These are phyloP conservation scores for Podila epigama DNA, from an alignment of 192 early-diverging fungal genomes.

Conservation along the genomic window DNA sequence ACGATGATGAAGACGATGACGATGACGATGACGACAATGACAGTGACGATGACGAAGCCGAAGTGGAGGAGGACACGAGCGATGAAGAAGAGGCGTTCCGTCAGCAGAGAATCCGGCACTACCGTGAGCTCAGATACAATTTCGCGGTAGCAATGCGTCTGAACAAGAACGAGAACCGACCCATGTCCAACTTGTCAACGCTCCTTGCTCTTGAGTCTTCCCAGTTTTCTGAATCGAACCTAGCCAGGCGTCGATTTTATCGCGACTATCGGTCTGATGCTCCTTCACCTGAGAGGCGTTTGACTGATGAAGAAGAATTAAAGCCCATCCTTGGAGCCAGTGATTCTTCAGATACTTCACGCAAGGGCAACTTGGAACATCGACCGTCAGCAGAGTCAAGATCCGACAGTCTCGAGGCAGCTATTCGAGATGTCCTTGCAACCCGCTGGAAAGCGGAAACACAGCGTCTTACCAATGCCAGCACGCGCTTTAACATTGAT, in stretches of 20 bases:
- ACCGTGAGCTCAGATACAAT: background rate
- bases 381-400: no score
- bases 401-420: no score
- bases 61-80: background rate
- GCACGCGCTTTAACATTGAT: no score
- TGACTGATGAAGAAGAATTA: no score
- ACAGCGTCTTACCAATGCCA: no score
- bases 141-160: background rate
- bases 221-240: background rate
- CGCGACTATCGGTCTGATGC: background rate
- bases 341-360: no score
- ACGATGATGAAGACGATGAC: background rate
- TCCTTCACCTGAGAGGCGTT: no score
- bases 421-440: no score
- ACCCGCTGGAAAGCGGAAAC: no score
- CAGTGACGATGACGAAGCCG: background rate
- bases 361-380: no score
- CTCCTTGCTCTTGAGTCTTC: background rate
- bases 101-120: background rate
- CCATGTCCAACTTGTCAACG: background rate
- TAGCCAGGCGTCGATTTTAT: background rate
- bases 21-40: background rate
- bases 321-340: no score
- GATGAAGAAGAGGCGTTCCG: background rate
- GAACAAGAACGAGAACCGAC: background rate